Base-by-base conservation (phyloP, 1,284 basidiomycete genomes). In the Phlebopus sp. region DNA sequence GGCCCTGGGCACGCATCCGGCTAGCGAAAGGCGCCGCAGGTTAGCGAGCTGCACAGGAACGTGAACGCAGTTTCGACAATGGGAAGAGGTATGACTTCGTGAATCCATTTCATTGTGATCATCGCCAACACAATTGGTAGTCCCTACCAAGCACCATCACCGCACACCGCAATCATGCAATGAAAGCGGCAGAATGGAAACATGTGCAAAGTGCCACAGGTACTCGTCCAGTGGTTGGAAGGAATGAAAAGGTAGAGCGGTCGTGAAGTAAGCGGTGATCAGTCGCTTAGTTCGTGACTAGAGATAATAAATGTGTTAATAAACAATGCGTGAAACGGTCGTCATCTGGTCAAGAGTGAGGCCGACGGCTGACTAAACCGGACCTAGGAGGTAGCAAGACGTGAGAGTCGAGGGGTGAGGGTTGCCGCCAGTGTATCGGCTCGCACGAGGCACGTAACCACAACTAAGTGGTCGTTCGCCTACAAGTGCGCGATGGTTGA, bases 391-490 rank as follows among this genome's bases (percentile, higher is more conserved):
- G 38, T 38, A 44, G 29, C 14, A 35, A 34, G 47, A 40, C 47
- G 37, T 40, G 30, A 31, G 27, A 52, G 51, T 44, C 37, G 36
- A 44, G 48, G 47, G 44, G 19, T 34, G 17, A 36, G 46, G 30
- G 52, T 58, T 68, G 75, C 76, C 64, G 82, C 83, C 82, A 63
- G 72, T 83, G 85, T 85, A 64, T 86, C 69, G 83, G 83, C 77
- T 72, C 70, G 76, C 71, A 64, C 79, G 77, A 82, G 76, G 74
- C 75, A 82, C 81, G 80, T 70, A 78, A 82, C 81, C 82, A 77
- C 84, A 86, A 59, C 65, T 50, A 87, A 86, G 84, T 78, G 82
- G 81, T 83, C 81, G 81, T 83, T 49, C 79, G 75, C 77, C 77
- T 79, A 58, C 77, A 59, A 80, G 75, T 74, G 69, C 71, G 73